These are phyloP conservation scores for Globisporangium viniferum DNA, from an alignment of 352 stramenopile genomes.

Conservation along the genomic window DNA sequence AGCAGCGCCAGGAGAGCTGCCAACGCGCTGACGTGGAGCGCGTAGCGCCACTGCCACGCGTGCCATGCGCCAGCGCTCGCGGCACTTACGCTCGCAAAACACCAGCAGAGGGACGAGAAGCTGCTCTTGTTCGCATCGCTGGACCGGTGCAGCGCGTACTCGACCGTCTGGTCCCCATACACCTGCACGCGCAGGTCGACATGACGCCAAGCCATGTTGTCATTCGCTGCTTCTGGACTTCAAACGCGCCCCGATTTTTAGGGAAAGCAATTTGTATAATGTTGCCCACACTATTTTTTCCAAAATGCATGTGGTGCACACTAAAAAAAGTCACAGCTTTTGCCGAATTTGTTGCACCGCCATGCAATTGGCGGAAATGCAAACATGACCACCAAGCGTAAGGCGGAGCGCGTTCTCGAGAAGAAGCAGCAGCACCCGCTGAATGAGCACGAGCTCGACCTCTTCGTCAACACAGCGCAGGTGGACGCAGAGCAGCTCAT, in stretches of 20 bases:
- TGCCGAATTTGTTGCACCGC: neutral
- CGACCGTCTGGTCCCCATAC: slow-evolving; percentile 46
- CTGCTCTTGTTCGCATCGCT: neutral
- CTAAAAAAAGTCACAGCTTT: neutral
- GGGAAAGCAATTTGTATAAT: slow-evolving; percentile 3
- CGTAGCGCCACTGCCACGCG: slow-evolving; percentile 12
- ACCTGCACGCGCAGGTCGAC: slow-evolving; percentile 51
- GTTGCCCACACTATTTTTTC: slow-evolving; percentile 5
- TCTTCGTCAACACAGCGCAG: slow-evolving; percentile 33
- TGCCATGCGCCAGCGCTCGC: slow-evolving; percentile 17
- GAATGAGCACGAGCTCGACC: slow-evolving; percentile 61
- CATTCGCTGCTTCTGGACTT: neutral
- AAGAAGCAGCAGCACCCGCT: slow-evolving; percentile 45
- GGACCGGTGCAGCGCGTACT: slow-evolving; percentile 41
- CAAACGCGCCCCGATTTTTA: neutral
- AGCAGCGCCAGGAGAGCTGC: slow-evolving; percentile 6
- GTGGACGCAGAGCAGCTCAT: slow-evolving; percentile 2
- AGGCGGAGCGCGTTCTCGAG: slow-evolving; percentile 45
- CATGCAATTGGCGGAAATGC: neutral
- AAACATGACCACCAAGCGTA: slow-evolving; percentile 24
- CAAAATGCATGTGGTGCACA: neutral
- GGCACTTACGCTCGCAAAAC: neutral
- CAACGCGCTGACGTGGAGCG: neutral
- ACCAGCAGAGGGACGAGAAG: neutral
- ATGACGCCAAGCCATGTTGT: slow-evolving; percentile 14